Evolutionary conservation across 192 early-diverging fungal genomes (phyloP).

Genomic region (Coemansia sp.): DNA sequence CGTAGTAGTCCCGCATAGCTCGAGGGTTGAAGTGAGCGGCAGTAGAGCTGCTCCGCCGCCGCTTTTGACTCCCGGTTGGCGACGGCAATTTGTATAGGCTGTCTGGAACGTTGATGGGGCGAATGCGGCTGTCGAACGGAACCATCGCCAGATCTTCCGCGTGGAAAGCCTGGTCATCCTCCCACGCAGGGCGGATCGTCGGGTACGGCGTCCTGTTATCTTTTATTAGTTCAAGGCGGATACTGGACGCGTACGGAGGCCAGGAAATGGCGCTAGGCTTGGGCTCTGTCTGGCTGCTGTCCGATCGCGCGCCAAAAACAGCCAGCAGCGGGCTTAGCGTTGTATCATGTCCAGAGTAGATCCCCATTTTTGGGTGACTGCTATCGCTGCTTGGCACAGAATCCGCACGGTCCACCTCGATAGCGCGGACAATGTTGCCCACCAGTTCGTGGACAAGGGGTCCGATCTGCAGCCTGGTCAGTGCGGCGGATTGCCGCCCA

Average conservation of each 20-base stretch:
- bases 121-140: conserved; percentile 28
- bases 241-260: conserved; percentile 41
- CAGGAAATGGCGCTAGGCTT: conserved; percentile 15
- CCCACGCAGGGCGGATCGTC: conserved; percentile 32
- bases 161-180: conserved; percentile 25
- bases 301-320: conserved; percentile 19
- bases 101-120: conserved; percentile 34
- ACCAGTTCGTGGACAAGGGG: conserved; percentile 34
- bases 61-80: not conserved
- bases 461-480: conserved; percentile 41
- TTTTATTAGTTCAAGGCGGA: conserved; percentile 48
- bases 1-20: conserved; percentile 46
- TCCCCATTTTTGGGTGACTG: conserved; percentile 24
- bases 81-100: conserved; percentile 40
- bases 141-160: conserved; percentile 21
- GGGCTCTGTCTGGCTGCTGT: not conserved
- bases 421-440: conserved; percentile 22
- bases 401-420: conserved; percentile 36
- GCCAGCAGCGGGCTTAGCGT: conserved; percentile 48
- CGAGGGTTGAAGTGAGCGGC: conserved; percentile 21
- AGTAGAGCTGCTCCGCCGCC: not conserved
- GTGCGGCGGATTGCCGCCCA: conserved; percentile 12
- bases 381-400: not conserved
- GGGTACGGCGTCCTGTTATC: conserved; percentile 33
- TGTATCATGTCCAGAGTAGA: conserved; percentile 55